phyloP scores from a whole-genome alignment of 371 early-diverging fungal species.

The Coemansia sp. region DNA sequence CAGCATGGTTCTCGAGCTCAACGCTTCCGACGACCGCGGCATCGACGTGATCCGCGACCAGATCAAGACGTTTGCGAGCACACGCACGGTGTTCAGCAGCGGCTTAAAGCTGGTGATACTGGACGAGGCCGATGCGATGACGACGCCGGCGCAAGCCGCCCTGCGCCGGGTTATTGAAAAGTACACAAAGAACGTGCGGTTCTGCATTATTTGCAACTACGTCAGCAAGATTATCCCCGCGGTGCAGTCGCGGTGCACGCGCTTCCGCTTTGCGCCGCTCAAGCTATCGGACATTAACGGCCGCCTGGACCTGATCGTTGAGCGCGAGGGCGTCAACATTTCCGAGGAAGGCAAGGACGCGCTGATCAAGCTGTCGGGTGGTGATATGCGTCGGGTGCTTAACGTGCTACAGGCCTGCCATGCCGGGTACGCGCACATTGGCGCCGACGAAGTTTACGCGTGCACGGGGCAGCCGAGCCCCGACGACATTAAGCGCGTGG shows the following conservation, averaged over 20 bases:
- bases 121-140: slow-evolving; percentile 99
- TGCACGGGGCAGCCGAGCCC: slow-evolving; percentile 93
- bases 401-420: slow-evolving; percentile 92
- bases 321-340: slow-evolving; percentile 79
- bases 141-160: slow-evolving; percentile 94
- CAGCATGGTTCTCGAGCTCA: slow-evolving; percentile 92
- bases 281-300: slow-evolving; percentile 69
- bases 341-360: slow-evolving; percentile 80
- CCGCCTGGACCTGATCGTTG: slow-evolving; percentile 73
- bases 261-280: slow-evolving; percentile 96
- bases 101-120: slow-evolving; percentile 93
- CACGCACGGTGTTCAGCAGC: slow-evolving; percentile 74
- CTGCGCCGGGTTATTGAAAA: slow-evolving; percentile 97
- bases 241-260: slow-evolving; percentile 97
- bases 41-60: slow-evolving; percentile 99
- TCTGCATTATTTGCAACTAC: slow-evolving; percentile 99
- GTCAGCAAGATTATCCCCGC: slow-evolving; percentile 98
- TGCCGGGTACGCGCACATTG: slow-evolving; percentile 77
- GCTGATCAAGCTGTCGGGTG: slow-evolving; percentile 76
- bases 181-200: slow-evolving; percentile 95
- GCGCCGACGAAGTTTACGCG: slow-evolving; percentile 78
- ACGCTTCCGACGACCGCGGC: slow-evolving; percentile 99
- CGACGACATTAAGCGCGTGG: slow-evolving; percentile 76
- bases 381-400: slow-evolving; percentile 97
- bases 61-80: slow-evolving; percentile 98